Conservation (phyloP, 306 rosid species). For the Cajanus cajan region DNA sequence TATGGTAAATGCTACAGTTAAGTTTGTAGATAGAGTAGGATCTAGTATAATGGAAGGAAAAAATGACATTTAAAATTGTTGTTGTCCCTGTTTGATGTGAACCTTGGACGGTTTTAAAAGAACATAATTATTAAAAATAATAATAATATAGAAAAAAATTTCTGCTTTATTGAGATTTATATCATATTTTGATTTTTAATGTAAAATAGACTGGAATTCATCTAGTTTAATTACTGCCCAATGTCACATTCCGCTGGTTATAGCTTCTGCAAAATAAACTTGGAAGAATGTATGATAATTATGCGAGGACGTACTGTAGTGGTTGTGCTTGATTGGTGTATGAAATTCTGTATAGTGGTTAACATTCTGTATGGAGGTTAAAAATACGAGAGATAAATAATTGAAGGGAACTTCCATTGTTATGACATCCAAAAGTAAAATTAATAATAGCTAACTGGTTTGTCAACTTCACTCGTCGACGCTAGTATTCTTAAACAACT, state of each 20-base stretch:
- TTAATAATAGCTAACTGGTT: not conserved
- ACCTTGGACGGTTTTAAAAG: too few relatives aligned
- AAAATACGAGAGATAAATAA: too few relatives aligned
- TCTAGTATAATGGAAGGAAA: slow-evolving; percentile 17
- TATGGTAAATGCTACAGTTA: slow-evolving; percentile 68
- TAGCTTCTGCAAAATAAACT: not conserved
- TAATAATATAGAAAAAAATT: too few relatives aligned
- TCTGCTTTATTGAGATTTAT: not conserved
- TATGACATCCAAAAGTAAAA: not conserved
- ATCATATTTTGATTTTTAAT: not conserved
- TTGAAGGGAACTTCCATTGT: too few relatives aligned
- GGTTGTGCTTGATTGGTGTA: not conserved
- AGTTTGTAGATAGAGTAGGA: slow-evolving; percentile 38
- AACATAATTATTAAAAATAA: too few relatives aligned
- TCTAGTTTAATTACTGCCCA: not conserved
- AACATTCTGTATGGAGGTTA: not conserved
- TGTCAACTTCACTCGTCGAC: too few relatives aligned
- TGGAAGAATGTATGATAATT: not conserved
- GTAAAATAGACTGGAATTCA: not conserved
- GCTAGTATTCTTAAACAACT: too few relatives aligned
- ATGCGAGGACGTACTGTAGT: not conserved
- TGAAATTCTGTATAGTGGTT: not conserved
- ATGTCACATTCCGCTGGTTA: not conserved
- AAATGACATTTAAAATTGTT: not conserved
- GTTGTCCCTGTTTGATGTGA: too few relatives aligned